These are phyloP conservation scores for Thuidium tamariscinum DNA, from an alignment of 225 moss, liverwort and hornwort genomes.

Conservation along the genomic window DNA sequence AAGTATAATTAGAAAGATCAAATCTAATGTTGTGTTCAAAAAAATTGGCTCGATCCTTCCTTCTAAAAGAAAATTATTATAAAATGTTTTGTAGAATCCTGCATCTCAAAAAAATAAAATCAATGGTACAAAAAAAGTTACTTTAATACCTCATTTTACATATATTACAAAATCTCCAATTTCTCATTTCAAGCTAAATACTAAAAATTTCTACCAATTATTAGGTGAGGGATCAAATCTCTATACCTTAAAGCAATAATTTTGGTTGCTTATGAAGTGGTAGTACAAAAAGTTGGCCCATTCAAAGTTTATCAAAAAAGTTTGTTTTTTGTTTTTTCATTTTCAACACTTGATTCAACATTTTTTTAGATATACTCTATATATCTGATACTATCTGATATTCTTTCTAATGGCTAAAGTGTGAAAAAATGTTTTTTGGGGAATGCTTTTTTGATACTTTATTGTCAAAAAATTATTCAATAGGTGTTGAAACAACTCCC, in stretches of 20 bases:
- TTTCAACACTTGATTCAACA: too few species aligned
- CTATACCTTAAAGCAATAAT: neutral
- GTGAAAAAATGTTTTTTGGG: too few species aligned
- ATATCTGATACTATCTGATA: neutral
- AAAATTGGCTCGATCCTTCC: too few species aligned
- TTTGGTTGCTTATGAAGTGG: fast-evolving
- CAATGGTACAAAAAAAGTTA: neutral
- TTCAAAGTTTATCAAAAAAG: too few species aligned
- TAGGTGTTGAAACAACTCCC: neutral
- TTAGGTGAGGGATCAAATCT: neutral
- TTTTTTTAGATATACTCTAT: too few species aligned
- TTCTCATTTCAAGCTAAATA: neutral
- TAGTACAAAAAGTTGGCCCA: neutral
- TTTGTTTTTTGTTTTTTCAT: too few species aligned
- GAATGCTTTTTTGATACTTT: fast-evolving
- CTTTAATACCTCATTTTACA: neutral
- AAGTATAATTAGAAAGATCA: too few species aligned
- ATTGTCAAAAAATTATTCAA: fast-evolving
- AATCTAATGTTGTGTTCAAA: too few species aligned
- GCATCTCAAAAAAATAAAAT: neutral
- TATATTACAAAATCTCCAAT: neutral
- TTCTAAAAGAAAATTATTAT: too few species aligned
- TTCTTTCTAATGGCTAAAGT: neutral
- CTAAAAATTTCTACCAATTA: neutral
- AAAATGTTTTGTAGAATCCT: neutral